Evolutionary conservation across 129 eudicot species (phyloP).

Genomic region (Artemisia annua): DNA sequence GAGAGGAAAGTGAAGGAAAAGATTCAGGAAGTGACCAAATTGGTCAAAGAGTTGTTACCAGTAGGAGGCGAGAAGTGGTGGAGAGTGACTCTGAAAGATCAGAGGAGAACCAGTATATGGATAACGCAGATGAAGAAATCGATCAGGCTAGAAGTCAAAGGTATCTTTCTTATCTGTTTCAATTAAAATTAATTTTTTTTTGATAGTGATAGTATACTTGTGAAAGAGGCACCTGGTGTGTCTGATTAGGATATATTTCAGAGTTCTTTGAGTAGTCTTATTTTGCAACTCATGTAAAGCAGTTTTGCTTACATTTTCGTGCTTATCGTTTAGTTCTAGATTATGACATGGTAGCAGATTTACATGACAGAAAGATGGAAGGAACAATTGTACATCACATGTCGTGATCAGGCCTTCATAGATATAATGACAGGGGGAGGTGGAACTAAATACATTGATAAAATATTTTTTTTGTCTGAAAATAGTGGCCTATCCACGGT

Average conservation of each 20-base stretch:
- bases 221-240: slow-evolving; percentile 15
- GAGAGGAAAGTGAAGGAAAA: slow-evolving; percentile 82
- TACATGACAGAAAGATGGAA: too few relatives aligned
- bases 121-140: slow-evolving; percentile 84
- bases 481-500: too few relatives aligned
- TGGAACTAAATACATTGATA: too few relatives aligned
- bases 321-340: slow-evolving; percentile 5
- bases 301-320: slow-evolving; percentile 5
- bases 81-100: slow-evolving; percentile 93
- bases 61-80: slow-evolving; percentile 73
- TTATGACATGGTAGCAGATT: neutral
- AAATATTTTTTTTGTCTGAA: too few relatives aligned
- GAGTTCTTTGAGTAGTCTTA: neutral
- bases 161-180: slow-evolving; percentile 34
- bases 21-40: slow-evolving; percentile 71
- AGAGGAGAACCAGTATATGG: slow-evolving; percentile 72
- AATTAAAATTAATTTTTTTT: neutral
- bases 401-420: too few relatives aligned
- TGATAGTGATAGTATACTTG: neutral
- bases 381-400: too few relatives aligned
- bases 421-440: too few relatives aligned
- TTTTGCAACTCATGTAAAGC: neutral
- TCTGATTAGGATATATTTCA: slow-evolving; percentile 2
- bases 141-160: slow-evolving; percentile 76
- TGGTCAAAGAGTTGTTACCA: slow-evolving; percentile 79